Evolutionary conservation across 805 yeast species (phyloP).

Genomic region (Yarrowia alimentaria): DNA sequence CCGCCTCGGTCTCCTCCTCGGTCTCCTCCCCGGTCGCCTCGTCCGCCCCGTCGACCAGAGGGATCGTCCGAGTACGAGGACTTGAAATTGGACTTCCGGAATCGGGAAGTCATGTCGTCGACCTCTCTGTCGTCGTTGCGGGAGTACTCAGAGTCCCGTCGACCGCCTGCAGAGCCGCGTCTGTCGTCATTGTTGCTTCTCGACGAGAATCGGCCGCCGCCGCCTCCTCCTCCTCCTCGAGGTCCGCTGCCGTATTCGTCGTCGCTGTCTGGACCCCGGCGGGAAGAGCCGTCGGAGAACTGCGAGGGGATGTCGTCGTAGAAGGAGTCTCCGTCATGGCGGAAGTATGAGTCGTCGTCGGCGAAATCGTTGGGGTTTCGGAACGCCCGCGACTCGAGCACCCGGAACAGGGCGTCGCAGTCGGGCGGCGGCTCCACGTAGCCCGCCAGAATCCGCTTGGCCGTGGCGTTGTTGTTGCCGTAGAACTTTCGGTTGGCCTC

Average conservation of each 20-base stretch:
- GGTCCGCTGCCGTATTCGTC: conserved; percentile 34
- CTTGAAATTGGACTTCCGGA: conserved; percentile 43
- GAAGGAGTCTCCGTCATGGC: conserved; percentile 60
- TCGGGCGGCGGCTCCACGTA: conserved; percentile 91
- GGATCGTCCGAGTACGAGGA: conserved; percentile 44
- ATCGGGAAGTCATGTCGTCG: conserved; percentile 40
- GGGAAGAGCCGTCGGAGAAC: conserved; percentile 53
- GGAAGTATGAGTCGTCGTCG: conserved; percentile 47
- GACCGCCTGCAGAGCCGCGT: conserved; percentile 6
- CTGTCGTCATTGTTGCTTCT: conserved; percentile 3
- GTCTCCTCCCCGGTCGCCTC: too few relatives aligned
- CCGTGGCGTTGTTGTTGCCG: conserved; percentile 77
- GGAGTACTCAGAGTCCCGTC: conserved; percentile 19
- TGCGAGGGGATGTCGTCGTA: conserved; percentile 74
- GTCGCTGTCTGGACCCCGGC: conserved; percentile 29
- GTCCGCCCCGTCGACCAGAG: conserved; percentile 45
- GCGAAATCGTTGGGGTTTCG: conserved; percentile 41
- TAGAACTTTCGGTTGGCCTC: conserved; percentile 95
- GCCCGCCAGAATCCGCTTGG: conserved; percentile 80
- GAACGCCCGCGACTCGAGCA: conserved; percentile 83
- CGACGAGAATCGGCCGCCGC: conserved; percentile 28
- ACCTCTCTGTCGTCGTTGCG: conserved; percentile 34
- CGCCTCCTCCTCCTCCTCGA: conserved; percentile 32
- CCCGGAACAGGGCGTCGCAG: conserved; percentile 80
- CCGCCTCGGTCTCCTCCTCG: too few relatives aligned